Conservation (phyloP, 2,329 filamentous ascomycete species). For the Hypomyces perniciosus region DNA sequence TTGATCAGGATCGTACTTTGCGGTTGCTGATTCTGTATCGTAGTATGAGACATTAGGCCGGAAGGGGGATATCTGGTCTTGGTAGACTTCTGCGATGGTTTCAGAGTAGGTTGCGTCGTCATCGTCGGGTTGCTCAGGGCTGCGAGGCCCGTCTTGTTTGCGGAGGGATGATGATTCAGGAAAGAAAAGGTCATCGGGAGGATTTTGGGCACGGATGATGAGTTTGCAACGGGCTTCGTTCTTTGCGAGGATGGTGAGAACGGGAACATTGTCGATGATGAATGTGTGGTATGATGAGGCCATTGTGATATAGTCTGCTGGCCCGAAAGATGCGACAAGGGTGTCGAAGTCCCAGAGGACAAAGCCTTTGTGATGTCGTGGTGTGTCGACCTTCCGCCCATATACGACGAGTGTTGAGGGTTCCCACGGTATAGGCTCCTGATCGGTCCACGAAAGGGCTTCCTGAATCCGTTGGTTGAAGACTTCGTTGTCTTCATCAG, state of each 20-base stretch:
- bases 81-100: slow-evolving; percentile 61
- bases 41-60: slow-evolving; percentile 71
- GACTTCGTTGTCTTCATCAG: slow-evolving; percentile 22
- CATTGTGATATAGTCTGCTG: slow-evolving; percentile 77
- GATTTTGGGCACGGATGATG: slow-evolving; percentile 58
- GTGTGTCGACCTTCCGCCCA: slow-evolving; percentile 56
- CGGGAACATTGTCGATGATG: slow-evolving; percentile 63
- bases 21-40: slow-evolving; percentile 37
- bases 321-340: slow-evolving; percentile 64
- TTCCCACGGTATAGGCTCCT: slow-evolving; percentile 32
- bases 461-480: slow-evolving; percentile 22
- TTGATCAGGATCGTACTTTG: slow-evolving; percentile 50
- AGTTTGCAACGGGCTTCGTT: slow-evolving; percentile 79
- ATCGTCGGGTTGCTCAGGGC: slow-evolving; percentile 14
- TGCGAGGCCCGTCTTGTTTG: no score
- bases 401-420: slow-evolving; percentile 48
- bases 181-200: slow-evolving; percentile 73
- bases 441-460: slow-evolving; percentile 19
- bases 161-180: slow-evolving; percentile 41
- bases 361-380: slow-evolving; percentile 50
- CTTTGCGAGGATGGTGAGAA: slow-evolving; percentile 62
- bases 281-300: slow-evolving; percentile 75
- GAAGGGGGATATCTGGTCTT: slow-evolving; percentile 71
- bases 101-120: slow-evolving; percentile 38
- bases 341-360: slow-evolving; percentile 62